phyloP scores from a whole-genome alignment of 768 basidiomycete genomes.

The Mycena polygramma region DNA sequence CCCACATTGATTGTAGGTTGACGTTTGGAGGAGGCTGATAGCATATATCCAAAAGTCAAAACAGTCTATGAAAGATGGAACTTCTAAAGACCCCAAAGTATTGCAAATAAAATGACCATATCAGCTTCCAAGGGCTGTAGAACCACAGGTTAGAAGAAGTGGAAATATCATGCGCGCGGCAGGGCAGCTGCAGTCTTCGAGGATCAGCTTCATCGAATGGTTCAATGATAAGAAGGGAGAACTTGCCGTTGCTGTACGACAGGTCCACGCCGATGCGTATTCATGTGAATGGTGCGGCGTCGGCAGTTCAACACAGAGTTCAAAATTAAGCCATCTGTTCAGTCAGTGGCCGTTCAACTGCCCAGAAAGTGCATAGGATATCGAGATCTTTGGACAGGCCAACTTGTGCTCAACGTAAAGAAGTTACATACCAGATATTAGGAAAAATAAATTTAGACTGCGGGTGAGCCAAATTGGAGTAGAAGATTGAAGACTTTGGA shows the following conservation, averaged over 20 bases:
- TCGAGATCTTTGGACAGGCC: constrained; percentile 3
- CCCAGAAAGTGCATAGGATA: constrained; percentile 17
- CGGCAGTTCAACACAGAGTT: neutral
- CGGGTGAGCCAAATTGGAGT: too few relatives aligned
- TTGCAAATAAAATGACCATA: neutral
- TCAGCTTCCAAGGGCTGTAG: constrained; percentile 8
- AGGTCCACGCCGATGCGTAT: neutral
- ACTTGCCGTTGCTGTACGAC: neutral
- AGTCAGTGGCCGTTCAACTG: neutral
- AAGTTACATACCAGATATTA: neutral
- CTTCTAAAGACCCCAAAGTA: too few relatives aligned
- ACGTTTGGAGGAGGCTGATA: too few relatives aligned
- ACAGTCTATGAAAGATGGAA: too few relatives aligned
- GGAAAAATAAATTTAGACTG: neutral
- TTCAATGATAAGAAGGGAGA: neutral
- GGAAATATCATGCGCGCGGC: neutral
- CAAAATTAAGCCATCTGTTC: neutral
- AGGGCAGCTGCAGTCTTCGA: neutral
- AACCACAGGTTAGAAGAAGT: neutral
- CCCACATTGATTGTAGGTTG: neutral
- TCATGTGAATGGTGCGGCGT: neutral
- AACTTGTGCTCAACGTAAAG: neutral
- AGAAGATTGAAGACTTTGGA: too few relatives aligned
- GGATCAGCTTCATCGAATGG: constrained; percentile 10
- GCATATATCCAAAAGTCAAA: too few relatives aligned